Evolutionary conservation across 2,329 filamentous ascomycete species (phyloP), one percentile per base, ranked within the genome.

Genomic region (Colletotrichum spaethianum): DNA sequence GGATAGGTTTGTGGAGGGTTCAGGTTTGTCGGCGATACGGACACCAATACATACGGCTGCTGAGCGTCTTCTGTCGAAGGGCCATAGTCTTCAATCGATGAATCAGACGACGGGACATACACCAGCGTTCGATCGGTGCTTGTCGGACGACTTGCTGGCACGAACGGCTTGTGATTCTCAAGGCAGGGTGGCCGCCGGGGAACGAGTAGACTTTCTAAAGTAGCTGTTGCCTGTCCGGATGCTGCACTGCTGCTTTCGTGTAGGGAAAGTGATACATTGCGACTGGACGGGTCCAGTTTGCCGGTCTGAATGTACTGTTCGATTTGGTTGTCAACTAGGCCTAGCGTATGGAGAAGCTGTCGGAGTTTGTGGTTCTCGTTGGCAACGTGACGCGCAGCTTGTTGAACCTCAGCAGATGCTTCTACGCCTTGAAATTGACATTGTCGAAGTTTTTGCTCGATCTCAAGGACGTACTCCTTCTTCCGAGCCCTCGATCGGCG

Each of bases 401-500:
- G 83, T 78, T 95, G 93, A 14, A 95, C 90, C 77, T 94, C 92
- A n/a, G 87, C 84, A 0, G 91, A 92, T 4, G 92, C 93, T 77
- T 92, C 88, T 60, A 93, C 86, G 23, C 93, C 93, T 40, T 88
- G 83, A 46, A 89, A 84, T 79, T 94, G 91, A 78, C 88, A 93
- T 63, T 83, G 82, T 57, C 90, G 88, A 69, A 92, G 82, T 72
- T 90, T 90, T 65, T 87, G 83, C 80, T 95, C 92, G 36, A 94
- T 87, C 67, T 93, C 91, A 73, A 90, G 85, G 48, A 94, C 83
- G 78, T 95, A 94, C 77, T 94, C 92, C 83, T 93, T 93, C 74
- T 91, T 88, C 44, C 93, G 88, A 56, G 92, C 92, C 64, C 93
- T 90, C n/a, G 91, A 94, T 73, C 93, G 90, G 67, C 93, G 87